These are phyloP conservation scores for Bryopsis sp. DNA, from an alignment of 139 green algal species.

Conservation along the genomic window DNA sequence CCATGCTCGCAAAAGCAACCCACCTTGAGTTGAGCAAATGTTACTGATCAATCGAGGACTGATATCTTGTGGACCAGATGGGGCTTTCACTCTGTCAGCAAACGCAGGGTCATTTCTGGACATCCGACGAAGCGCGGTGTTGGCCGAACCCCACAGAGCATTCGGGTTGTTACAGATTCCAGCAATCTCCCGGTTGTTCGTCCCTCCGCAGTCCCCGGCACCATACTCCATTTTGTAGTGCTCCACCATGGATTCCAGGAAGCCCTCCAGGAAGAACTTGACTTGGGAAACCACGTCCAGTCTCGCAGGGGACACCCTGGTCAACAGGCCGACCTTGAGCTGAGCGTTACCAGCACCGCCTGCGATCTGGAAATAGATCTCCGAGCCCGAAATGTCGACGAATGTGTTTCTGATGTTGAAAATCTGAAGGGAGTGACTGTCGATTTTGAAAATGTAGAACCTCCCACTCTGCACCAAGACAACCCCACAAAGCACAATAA, in stretches of 20 bases:
- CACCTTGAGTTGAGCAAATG: background rate
- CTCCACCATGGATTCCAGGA: background rate
- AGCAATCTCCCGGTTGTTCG: background rate
- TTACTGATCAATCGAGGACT: conserved; percentile 7
- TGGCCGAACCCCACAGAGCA: background rate
- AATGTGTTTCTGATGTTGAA: conserved; percentile 1
- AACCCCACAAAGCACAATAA: no score
- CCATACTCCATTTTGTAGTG: conserved; percentile 4
- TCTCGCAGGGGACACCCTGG: background rate
- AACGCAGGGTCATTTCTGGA: background rate
- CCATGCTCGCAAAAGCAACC: no score
- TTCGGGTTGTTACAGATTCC: conserved; percentile 2
- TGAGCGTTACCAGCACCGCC: background rate
- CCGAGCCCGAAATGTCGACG: background rate
- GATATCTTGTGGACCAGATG: background rate
- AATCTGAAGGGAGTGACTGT: background rate
- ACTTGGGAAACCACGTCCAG: background rate
- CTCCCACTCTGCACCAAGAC: background rate
- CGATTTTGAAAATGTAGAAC: background rate
- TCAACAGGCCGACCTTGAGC: background rate
- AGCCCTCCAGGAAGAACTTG: background rate
- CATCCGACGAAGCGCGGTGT: background rate
- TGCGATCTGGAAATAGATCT: background rate
- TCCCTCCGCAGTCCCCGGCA: background rate
- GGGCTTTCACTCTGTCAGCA: background rate